These are phyloP conservation scores for Penicillium longicatenatum DNA, from an alignment of 495 filamentous ascomycete genomes.

Conservation along the genomic window DNA sequence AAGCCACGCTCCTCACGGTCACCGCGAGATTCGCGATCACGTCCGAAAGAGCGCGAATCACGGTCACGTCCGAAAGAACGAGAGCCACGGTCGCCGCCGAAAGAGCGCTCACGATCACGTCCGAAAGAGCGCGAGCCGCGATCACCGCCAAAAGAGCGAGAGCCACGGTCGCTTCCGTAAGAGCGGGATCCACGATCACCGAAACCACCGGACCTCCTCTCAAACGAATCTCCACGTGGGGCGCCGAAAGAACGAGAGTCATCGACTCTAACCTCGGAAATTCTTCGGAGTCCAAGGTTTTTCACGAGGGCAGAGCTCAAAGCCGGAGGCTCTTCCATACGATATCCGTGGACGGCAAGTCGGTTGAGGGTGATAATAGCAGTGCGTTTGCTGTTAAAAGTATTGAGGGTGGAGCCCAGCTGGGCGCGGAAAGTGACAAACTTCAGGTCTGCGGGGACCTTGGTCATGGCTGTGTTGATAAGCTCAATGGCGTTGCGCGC, in stretches of 20 bases:
- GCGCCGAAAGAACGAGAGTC: background rate
- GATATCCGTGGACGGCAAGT: slow-evolving; percentile 62
- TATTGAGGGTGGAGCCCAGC: slow-evolving; percentile 38
- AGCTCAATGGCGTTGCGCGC: slow-evolving; percentile 37
- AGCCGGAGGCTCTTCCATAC: slow-evolving; percentile 57
- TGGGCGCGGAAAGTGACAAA: slow-evolving; percentile 54
- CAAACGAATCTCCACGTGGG: background rate
- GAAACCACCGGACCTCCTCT: background rate
- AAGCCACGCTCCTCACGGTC: slow-evolving; percentile 1
- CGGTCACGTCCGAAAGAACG: background rate
- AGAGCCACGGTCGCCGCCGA: background rate
- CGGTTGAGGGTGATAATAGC: slow-evolving; percentile 61
- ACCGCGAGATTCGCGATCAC: background rate
- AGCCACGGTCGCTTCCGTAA: background rate
- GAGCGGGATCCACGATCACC: background rate
- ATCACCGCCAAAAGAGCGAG: background rate
- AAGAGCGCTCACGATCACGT: background rate
- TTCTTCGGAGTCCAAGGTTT: slow-evolving; percentile 47
- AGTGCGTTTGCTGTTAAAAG: slow-evolving; percentile 32
- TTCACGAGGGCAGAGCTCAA: slow-evolving; percentile 43
- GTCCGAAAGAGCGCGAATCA: background rate
- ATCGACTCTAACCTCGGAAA: slow-evolving; percentile 13
- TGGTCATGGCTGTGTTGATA: slow-evolving; percentile 36
- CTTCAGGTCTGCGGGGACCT: slow-evolving; percentile 43
- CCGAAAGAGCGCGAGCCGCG: background rate